Evolutionary conservation across 441 rosid species (phyloP), one percentile per base, ranked within the genome.

Genomic region (Erodium texanum): DNA sequence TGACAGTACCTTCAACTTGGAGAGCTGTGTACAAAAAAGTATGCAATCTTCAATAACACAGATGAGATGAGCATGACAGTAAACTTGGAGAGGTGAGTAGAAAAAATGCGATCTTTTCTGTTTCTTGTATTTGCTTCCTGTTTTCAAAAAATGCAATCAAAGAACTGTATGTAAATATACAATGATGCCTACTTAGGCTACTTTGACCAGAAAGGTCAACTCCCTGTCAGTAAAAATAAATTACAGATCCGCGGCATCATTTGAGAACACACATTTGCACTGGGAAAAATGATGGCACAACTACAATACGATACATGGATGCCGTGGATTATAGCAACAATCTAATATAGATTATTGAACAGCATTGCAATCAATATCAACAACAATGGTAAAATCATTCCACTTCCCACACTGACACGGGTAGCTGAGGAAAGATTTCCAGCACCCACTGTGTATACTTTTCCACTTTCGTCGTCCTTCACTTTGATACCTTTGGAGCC

Each of bases 401-500:
- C 75, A 0, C 23, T 65, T 20, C 58, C 70, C 69, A 76, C 65
- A 54, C 36, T 38, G 24, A 76, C 65, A 54, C 36, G 41, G 24
- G 87, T 70, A 64, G 84, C 85, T 20, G 81, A 77, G 64, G 83
- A 81, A 27, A 93, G 45, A 52, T 86, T 70, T 59, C 86, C 87
- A n/a, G 89, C 84, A 27, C 86, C 85, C 2, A 90, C 83, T 1
- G 86, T 68, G 74, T 86, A 88, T 23, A 73, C 76, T 12, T 71
- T 71, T 62, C 92, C 93, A 3, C 27, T 67, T 66, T 82, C 90
- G 66, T 91, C 97, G 66, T 91, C 97, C 79, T 74, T 88, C 65
- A 94, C 79, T 77, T 81, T 82, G 77, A 93, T 84, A 75, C 83
- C 80, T 3, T 86, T 81, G 29, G 97, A 83, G 75, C 99, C 99